phyloP scores from a whole-genome alignment of 495 filamentous ascomycete species.

The Staphylotrichum longicolle region DNA sequence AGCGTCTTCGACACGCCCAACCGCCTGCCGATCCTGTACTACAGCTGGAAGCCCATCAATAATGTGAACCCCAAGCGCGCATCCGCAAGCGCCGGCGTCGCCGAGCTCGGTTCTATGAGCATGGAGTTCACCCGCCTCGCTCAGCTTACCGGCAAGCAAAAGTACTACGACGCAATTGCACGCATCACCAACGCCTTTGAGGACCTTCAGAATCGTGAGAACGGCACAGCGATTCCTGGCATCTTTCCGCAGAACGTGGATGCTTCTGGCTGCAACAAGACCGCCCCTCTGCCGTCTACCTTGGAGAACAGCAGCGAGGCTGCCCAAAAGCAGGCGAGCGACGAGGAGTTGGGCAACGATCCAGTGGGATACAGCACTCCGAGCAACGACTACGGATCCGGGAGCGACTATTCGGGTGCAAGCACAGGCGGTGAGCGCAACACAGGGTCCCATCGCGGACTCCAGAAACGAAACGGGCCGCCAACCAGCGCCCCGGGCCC shows the following conservation, averaged over 20 bases:
- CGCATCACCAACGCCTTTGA: constrained; percentile 87
- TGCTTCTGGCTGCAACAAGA: constrained; percentile 58
- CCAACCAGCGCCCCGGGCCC: neutral
- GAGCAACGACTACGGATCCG: neutral
- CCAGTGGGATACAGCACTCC: neutral
- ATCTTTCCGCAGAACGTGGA: constrained; percentile 83
- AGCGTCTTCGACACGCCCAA: constrained; percentile 96
- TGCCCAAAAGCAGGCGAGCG: constrained; percentile 24
- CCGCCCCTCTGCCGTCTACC: constrained; percentile 30
- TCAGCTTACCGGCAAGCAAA: constrained; percentile 80
- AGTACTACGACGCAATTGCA: constrained; percentile 93
- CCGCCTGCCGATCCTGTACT: constrained; percentile 86
- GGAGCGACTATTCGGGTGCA: neutral
- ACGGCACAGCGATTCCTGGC: constrained; percentile 69
- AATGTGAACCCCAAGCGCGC: constrained; percentile 66
- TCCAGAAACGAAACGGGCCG: constrained; percentile 3
- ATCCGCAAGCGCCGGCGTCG: constrained; percentile 60
- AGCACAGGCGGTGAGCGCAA: constrained; percentile 12
- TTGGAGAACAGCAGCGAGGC: constrained; percentile 21
- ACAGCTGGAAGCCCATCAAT: constrained; percentile 73
- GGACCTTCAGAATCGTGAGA: constrained; percentile 60
- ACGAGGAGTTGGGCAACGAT: neutral
- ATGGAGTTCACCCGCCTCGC: constrained; percentile 93
- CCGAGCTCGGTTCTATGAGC: constrained; percentile 87
- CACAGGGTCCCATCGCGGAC: constrained; percentile 1